Evolutionary conservation across 495 filamentous ascomycete species (phyloP).

Genomic region (Copromyces sp.): DNA sequence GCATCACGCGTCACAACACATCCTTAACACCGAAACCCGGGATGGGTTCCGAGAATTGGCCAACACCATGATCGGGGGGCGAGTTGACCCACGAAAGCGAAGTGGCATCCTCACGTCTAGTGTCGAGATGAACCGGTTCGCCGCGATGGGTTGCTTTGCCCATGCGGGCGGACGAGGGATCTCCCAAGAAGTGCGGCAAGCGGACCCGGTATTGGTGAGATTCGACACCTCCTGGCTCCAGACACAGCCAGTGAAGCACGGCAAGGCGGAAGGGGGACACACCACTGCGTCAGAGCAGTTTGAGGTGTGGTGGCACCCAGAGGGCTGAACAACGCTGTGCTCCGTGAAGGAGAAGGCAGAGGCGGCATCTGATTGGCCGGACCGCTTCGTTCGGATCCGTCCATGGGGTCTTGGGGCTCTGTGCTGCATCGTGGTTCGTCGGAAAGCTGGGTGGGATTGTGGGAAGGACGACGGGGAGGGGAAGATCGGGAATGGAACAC

Average conservation of each 20-base stretch:
- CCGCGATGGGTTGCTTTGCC: background rate
- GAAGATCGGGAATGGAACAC: constrained; percentile 26
- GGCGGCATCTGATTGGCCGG: background rate
- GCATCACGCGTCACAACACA: background rate
- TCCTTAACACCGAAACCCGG: constrained; percentile 15
- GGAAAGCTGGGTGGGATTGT: background rate
- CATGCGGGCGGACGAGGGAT: background rate
- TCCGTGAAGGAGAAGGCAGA: background rate
- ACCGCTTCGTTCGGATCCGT: background rate
- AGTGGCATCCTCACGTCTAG: background rate
- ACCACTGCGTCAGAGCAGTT: background rate
- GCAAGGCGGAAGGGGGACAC: background rate
- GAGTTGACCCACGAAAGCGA: background rate
- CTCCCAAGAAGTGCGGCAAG: background rate
- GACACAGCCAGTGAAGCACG: background rate
- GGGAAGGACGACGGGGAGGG: constrained; percentile 2
- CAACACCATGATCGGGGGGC: background rate
- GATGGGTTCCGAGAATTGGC: constrained; percentile 12
- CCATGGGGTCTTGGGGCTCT: background rate
- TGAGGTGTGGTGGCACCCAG: background rate
- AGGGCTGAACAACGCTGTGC: background rate
- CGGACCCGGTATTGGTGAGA: background rate
- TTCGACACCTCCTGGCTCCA: background rate
- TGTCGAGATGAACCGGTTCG: background rate
- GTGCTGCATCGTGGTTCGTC: background rate